These are phyloP conservation scores for Penicillium herquei DNA, from an alignment of 495 filamentous ascomycete species.

Conservation along the genomic window DNA sequence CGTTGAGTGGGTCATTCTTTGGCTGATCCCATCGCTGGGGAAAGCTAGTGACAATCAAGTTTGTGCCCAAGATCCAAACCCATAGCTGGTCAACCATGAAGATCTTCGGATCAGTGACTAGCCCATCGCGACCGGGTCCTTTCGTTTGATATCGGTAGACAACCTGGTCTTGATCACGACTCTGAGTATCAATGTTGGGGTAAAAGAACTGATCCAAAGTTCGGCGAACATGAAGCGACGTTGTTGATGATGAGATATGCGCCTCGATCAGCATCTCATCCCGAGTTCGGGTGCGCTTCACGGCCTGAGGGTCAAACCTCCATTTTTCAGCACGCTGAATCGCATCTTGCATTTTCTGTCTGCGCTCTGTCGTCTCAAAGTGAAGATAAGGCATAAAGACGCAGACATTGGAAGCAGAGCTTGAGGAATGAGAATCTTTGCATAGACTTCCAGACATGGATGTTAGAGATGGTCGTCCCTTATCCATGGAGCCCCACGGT, in stretches of 20 bases:
- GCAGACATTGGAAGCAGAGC: slow-evolving; percentile 48
- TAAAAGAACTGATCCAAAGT: slow-evolving; percentile 73
- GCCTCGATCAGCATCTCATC: slow-evolving; percentile 66
- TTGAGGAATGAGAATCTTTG: slow-evolving; percentile 26
- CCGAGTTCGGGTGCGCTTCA: slow-evolving; percentile 35
- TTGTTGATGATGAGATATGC: slow-evolving; percentile 52
- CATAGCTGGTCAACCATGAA: slow-evolving; percentile 77
- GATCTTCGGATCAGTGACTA: slow-evolving; percentile 57
- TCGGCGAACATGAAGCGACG: slow-evolving; percentile 62
- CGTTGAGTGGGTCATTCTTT: slow-evolving; percentile 63
- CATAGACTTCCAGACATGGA: slow-evolving; percentile 21
- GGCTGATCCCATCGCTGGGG: slow-evolving; percentile 70
- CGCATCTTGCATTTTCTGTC: slow-evolving; percentile 58
- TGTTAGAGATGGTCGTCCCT: slow-evolving; percentile 15
- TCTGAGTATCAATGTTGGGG: slow-evolving; percentile 66
- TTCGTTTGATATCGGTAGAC: slow-evolving; percentile 62
- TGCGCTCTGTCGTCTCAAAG: slow-evolving; percentile 59
- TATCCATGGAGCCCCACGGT: slow-evolving; percentile 20
- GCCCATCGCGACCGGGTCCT: slow-evolving; percentile 25
- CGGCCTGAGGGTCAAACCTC: slow-evolving; percentile 21
- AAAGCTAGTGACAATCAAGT: slow-evolving; percentile 66
- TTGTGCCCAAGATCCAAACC: slow-evolving; percentile 67
- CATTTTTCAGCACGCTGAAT: slow-evolving; percentile 50
- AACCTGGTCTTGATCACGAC: slow-evolving; percentile 66
- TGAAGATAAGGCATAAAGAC: slow-evolving; percentile 70